A percentile compares a stretch with the other conserved stretches of the same genome.
phyloP scores from a whole-genome alignment of 1,284 basidiomycete species.

The Earliella scabrosa region DNA sequence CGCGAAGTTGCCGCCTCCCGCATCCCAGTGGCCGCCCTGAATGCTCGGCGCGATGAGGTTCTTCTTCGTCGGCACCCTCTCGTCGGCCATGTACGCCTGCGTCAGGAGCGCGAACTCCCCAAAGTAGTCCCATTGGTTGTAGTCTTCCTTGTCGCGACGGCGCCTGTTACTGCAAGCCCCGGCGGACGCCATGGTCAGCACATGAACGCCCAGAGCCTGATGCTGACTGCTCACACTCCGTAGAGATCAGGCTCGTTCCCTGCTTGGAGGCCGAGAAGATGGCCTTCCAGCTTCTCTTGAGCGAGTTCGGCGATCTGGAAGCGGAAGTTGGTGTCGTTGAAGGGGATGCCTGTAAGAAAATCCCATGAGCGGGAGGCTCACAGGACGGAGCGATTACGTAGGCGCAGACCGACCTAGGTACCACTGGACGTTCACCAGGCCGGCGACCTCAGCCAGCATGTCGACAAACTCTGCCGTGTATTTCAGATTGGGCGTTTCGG shows the following conservation, averaged over 20 bases:
- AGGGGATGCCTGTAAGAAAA: slow-evolving; percentile 54
- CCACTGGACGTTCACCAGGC: slow-evolving; percentile 44
- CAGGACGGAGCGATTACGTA: no score
- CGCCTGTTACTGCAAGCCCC: no score
- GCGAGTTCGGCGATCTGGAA: slow-evolving; percentile 54
- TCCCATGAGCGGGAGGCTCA: no score
- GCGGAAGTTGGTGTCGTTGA: slow-evolving; percentile 56
- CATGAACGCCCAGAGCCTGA: no score
- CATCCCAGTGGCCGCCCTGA: slow-evolving; percentile 33
- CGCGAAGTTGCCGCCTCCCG: no score
- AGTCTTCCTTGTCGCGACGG: slow-evolving; percentile 40
- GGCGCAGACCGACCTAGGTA: slow-evolving; percentile 43
- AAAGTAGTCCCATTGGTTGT: slow-evolving; percentile 49
- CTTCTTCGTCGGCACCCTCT: slow-evolving; percentile 45
- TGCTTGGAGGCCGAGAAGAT: slow-evolving; percentile 60
- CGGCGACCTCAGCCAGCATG: slow-evolving; percentile 45
- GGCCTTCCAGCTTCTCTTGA: slow-evolving; percentile 56
- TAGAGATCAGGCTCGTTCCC: slow-evolving; percentile 80
- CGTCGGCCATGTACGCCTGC: slow-evolving; percentile 44
- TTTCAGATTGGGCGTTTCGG: slow-evolving; percentile 45
- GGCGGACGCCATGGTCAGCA: no score
- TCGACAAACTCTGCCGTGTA: slow-evolving; percentile 48
- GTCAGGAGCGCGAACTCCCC: slow-evolving; percentile 51
- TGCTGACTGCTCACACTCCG: no score
- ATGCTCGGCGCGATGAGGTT: slow-evolving; percentile 57